Conservation (phyloP, 2,329 filamentous ascomycete species). For the Phyllosticta capitalensis region DNA sequence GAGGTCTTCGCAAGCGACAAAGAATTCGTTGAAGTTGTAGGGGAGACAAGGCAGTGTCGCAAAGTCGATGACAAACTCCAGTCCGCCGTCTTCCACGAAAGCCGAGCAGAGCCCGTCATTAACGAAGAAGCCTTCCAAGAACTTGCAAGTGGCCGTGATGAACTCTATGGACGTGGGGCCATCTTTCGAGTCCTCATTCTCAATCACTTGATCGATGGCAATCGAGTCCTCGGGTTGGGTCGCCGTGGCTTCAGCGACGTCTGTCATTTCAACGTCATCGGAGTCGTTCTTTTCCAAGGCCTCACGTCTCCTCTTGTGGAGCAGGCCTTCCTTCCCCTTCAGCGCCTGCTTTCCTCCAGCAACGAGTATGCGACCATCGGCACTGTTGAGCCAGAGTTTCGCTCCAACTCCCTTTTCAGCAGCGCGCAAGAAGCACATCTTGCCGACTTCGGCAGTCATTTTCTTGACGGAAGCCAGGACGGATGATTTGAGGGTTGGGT, state of each 20-base stretch:
- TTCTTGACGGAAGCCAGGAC: conserved; percentile 80
- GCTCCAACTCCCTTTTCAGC: conserved; percentile 62
- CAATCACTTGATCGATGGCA: conserved; percentile 30
- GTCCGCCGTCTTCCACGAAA: conserved; percentile 70
- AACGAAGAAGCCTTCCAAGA: conserved; percentile 66
- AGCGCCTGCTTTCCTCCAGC: conserved; percentile 45
- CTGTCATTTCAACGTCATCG: conserved; percentile 59
- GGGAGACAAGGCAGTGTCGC: conserved; percentile 73
- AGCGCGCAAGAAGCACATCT: conserved; percentile 63
- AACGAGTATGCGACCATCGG: conserved; percentile 49
- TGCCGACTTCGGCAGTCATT: conserved; percentile 75
- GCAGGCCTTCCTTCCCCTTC: conserved; percentile 32
- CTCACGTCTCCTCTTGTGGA: conserved; percentile 14
- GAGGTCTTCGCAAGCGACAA: conserved; percentile 50
- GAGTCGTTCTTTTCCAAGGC: conserved; percentile 1
- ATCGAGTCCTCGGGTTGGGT: conserved; percentile 17
- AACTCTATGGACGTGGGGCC: conserved; percentile 54
- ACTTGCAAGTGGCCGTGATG: conserved; percentile 65
- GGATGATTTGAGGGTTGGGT: conserved; percentile 68
- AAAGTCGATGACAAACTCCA: conserved; percentile 76
- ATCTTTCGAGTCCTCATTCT: conserved; percentile 41
- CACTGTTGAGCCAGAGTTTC: conserved; percentile 59
- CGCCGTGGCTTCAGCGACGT: conserved; percentile 22
- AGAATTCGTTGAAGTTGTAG: conserved; percentile 57
- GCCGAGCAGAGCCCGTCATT: conserved; percentile 62